phyloP scores from a whole-genome alignment of 2,329 filamentous ascomycete genomes.

The Rhynchosporium graminicola region DNA sequence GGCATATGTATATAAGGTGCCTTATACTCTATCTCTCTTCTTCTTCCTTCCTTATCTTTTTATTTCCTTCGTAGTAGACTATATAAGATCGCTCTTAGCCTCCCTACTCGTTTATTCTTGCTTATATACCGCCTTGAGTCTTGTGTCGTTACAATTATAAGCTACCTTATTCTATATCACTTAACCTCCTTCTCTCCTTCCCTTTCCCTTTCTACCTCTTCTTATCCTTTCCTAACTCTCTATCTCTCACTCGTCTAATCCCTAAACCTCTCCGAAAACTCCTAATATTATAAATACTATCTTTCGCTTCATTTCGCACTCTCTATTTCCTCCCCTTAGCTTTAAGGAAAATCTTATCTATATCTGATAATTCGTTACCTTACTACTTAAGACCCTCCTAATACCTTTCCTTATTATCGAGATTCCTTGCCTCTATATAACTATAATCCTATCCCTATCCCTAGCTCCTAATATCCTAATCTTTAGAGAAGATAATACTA shows the following conservation, averaged over 20 bases:
- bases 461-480: background rate
- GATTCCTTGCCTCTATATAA: background rate
- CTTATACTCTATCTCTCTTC: no score
- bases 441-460: slow-evolving; percentile 4
- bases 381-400: background rate
- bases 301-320: background rate
- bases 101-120: no score
- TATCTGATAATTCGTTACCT: slow-evolving; percentile 2
- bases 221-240: background rate
- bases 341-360: slow-evolving; percentile 6
- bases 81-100: no score
- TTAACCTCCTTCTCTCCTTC: background rate
- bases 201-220: background rate
- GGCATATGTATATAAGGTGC: no score
- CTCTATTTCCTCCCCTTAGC: slow-evolving; percentile 1
- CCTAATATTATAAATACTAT: background rate
- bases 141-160: no score
- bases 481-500: background rate
- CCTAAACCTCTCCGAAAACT: slow-evolving; percentile 1
- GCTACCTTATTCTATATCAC: slow-evolving; percentile 5
- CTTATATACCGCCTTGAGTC: no score
- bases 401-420: no score
- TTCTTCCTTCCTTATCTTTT: no score
- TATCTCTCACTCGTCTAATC: background rate
- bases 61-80: no score